Evolutionary conservation across 495 filamentous ascomycete genomes (phyloP).

Genomic region (Stereocaulon alpinum): DNA sequence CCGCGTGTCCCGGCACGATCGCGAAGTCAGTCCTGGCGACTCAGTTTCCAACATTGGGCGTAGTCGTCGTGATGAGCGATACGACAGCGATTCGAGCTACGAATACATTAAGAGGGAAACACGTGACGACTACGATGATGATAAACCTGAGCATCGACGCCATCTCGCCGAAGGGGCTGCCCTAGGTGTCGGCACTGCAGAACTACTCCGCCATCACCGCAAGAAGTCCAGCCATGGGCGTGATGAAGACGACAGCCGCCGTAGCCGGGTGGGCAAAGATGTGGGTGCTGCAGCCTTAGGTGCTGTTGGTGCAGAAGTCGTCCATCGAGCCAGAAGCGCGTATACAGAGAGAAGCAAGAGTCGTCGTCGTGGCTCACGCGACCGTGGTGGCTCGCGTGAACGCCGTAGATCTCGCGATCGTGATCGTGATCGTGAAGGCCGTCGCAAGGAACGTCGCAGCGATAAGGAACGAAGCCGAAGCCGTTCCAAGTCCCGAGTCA

Average conservation of each 20-base stretch:
- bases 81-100: slow-evolving; percentile 57
- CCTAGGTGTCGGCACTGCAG: slow-evolving; percentile 66
- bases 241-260: slow-evolving; percentile 40
- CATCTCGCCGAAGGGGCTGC: slow-evolving; percentile 82
- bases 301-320: slow-evolving; percentile 68
- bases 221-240: slow-evolving; percentile 43
- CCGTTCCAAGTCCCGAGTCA: slow-evolving; percentile 44
- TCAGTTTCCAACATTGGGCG: slow-evolving; percentile 44
- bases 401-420: slow-evolving; percentile 31
- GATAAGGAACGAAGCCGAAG: slow-evolving; percentile 37
- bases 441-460: slow-evolving; percentile 30
- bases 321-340: slow-evolving; percentile 59
- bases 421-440: slow-evolving; percentile 35
- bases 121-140: slow-evolving; percentile 37
- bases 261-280: slow-evolving; percentile 60
- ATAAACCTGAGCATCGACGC: slow-evolving; percentile 52
- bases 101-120: slow-evolving; percentile 48
- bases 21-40: slow-evolving; percentile 50
- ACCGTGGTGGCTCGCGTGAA: slow-evolving; percentile 29
- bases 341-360: slow-evolving; percentile 41
- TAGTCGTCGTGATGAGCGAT: slow-evolving; percentile 29
- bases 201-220: slow-evolving; percentile 58
- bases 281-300: slow-evolving; percentile 73
- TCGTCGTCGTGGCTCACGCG: slow-evolving; percentile 24
- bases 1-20: slow-evolving; percentile 32